Conservation (phyloP, 352 stramenopile genomes). For the Globisporangium apiculatum region DNA sequence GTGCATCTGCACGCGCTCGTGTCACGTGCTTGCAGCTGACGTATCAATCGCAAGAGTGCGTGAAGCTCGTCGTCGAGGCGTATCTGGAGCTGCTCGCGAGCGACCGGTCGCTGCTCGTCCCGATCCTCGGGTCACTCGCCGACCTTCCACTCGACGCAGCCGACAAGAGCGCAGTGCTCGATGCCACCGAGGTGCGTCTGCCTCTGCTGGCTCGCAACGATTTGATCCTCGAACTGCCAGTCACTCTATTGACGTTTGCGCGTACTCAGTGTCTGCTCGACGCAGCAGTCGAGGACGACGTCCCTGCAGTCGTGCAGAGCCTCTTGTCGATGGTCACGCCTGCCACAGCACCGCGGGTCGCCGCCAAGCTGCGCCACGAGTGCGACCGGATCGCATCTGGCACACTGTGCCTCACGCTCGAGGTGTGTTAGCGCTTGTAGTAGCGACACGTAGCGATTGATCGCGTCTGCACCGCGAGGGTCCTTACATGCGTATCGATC, state of each 20-base stretch:
- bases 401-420: slow-evolving; percentile 48
- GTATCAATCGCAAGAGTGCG: slow-evolving; percentile 75
- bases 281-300: slow-evolving; percentile 68
- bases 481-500: too few relatives aligned
- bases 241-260: neutral
- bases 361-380: slow-evolving; percentile 44
- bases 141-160: slow-evolving; percentile 55
- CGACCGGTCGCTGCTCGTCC: slow-evolving; percentile 69
- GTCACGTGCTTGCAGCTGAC: slow-evolving; percentile 35
- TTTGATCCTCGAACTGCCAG: neutral
- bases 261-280: slow-evolving; percentile 49
- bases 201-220: too few relatives aligned
- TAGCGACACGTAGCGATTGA: too few relatives aligned
- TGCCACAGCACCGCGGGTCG: slow-evolving; percentile 33
- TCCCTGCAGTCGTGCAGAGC: slow-evolving; percentile 70
- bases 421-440: slow-evolving; percentile 14
- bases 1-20: neutral
- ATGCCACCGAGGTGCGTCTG: slow-evolving; percentile 44
- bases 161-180: slow-evolving; percentile 63
- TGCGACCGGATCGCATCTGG: slow-evolving; percentile 48
- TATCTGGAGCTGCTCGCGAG: slow-evolving; percentile 72
- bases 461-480: too few relatives aligned
- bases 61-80: slow-evolving; percentile 61
- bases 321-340: slow-evolving; percentile 67
- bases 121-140: slow-evolving; percentile 67